A percentile compares a stretch with the other conserved stretches of the same genome.
These are phyloP conservation scores for Dissophora globulifera DNA, from an alignment of 192 early-diverging fungal species.

Conservation along the genomic window DNA sequence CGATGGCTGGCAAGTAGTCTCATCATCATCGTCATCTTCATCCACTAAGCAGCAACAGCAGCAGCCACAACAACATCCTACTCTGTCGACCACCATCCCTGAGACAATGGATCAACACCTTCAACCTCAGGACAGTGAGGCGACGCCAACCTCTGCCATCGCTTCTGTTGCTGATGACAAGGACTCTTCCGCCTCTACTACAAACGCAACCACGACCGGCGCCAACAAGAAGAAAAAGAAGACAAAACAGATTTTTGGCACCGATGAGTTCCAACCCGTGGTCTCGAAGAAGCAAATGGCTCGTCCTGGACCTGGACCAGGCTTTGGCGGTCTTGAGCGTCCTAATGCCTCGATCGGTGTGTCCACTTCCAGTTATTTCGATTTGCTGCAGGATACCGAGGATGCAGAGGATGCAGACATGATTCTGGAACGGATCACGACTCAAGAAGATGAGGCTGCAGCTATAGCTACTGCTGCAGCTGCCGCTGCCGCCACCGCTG, in stretches of 20 bases:
- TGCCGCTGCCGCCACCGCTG: no score
- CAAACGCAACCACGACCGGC: background rate
- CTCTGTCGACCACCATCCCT: conserved; percentile 1
- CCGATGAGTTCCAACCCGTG: conserved; percentile 52
- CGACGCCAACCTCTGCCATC: background rate
- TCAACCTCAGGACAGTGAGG: no score
- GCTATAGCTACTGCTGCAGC: no score
- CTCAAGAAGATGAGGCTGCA: conserved; percentile 32
- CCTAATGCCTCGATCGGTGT: conserved; percentile 38
- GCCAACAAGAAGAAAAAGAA: conserved; percentile 51
- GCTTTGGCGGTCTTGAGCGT: no score
- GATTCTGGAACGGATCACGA: conserved; percentile 34
- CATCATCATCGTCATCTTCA: conserved; percentile 14
- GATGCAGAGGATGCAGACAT: conserved; percentile 28
- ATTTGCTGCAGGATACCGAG: conserved; percentile 46
- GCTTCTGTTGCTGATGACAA: background rate
- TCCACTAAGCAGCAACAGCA: conserved; percentile 6
- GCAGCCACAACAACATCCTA: background rate
- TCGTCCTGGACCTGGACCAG: no score
- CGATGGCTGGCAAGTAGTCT: conserved; percentile 46
- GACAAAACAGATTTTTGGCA: conserved; percentile 54
- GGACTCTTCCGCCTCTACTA: background rate
- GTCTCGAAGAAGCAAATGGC: conserved; percentile 52
- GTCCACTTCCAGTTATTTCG: conserved; percentile 49
- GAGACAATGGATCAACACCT: background rate